Conservation (phyloP, 164 flowering plant species). For the Vitis cinerea region DNA sequence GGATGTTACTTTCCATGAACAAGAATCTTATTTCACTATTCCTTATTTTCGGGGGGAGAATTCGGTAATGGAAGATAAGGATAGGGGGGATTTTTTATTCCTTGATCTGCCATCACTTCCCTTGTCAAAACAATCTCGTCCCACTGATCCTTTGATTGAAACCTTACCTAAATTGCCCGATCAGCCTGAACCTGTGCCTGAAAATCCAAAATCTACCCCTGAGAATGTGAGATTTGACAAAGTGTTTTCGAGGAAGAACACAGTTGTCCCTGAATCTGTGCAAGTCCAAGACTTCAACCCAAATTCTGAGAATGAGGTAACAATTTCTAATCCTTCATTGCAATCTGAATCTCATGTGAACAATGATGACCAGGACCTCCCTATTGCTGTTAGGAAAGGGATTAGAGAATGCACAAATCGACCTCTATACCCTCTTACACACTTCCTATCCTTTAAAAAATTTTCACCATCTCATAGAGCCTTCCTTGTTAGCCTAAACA, state of each 20-base stretch:
- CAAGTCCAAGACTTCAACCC: constrained; percentile 10
- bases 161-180: too few species aligned
- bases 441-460: constrained; percentile 7
- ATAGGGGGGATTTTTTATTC: background rate
- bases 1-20: constrained; percentile 15
- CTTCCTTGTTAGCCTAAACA: constrained; percentile 17
- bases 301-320: constrained; percentile 6
- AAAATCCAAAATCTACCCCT: background rate
- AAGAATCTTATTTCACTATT: constrained; percentile 3
- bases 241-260: constrained; percentile 14
- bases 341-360: background rate
- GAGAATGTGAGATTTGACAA: constrained; percentile 5
- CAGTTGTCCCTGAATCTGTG: background rate
- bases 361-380: constrained; percentile 1
- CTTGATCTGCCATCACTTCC: constrained; percentile 3
- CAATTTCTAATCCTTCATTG: background rate
- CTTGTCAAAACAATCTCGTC: background rate
- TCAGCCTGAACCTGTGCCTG: background rate
- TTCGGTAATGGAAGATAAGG: constrained; percentile 12
- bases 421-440: constrained; percentile 10
- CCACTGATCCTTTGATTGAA: too few species aligned
- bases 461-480: constrained; percentile 10
- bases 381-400: constrained; percentile 10
- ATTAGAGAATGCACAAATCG: constrained; percentile 4
- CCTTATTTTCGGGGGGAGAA: constrained; percentile 20